These are phyloP conservation scores for Beverwykella pulmonaria DNA, from an alignment of 495 filamentous ascomycete genomes.

Conservation along the genomic window DNA sequence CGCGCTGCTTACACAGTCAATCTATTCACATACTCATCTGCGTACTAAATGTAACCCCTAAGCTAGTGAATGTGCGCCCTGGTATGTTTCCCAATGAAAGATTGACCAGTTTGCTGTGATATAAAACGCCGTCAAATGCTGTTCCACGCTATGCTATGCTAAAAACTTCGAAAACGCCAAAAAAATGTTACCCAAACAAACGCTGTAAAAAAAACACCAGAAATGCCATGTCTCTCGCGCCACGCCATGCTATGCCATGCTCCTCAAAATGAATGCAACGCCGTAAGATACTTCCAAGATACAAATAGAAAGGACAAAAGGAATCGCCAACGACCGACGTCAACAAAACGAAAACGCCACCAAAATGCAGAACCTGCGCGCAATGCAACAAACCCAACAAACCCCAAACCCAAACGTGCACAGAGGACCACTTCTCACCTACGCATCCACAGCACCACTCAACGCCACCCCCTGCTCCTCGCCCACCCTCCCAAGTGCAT, in stretches of 20 bases:
- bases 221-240: too few species aligned
- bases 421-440: neutral
- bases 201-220: neutral
- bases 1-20: too few species aligned
- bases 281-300: neutral
- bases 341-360: too few species aligned
- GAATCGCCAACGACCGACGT: neutral
- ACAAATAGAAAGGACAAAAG: neutral
- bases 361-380: too few species aligned
- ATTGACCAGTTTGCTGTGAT: neutral
- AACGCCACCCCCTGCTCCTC: slow-evolving; percentile 25
- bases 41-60: too few species aligned
- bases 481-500: slow-evolving; percentile 9
- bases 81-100: too few species aligned
- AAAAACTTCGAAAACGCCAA: neutral
- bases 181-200: neutral
- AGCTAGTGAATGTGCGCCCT: too few species aligned
- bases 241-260: neutral
- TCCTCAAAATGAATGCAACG: neutral
- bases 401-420: neutral
- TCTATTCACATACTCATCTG: too few species aligned
- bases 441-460: neutral
- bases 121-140: neutral
- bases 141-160: neutral
- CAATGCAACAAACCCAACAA: too few species aligned